phyloP scores from a whole-genome alignment of 352 stramenopile genomes.

The Phytophthora syringae region DNA sequence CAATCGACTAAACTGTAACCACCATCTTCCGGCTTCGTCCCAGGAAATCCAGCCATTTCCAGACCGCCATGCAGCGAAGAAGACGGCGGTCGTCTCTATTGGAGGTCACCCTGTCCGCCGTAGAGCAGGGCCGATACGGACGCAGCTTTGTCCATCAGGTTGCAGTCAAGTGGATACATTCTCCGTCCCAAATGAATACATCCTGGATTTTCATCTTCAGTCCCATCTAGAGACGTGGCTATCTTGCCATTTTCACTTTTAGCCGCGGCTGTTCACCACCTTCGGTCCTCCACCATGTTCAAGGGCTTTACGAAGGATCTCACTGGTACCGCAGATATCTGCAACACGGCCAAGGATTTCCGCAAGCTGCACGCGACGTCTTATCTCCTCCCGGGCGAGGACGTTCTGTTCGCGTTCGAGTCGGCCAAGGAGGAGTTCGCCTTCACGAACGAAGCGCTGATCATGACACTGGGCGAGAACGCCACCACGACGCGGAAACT shows the following conservation, averaged over 20 bases:
- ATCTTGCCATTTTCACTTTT: slow-evolving; percentile 33
- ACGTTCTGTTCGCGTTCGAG: slow-evolving; percentile 60
- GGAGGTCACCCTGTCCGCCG: slow-evolving; percentile 11
- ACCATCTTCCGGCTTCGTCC: slow-evolving; percentile 7
- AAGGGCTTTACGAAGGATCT: slow-evolving; percentile 59
- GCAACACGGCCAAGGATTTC: slow-evolving; percentile 37
- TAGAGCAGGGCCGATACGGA: not conserved
- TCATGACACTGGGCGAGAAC: slow-evolving; percentile 43
- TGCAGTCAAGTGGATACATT: no score
- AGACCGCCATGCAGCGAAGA: slow-evolving; percentile 4
- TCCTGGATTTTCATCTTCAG: slow-evolving; percentile 28
- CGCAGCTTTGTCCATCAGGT: slow-evolving; percentile 14
- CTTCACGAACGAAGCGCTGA: slow-evolving; percentile 68
- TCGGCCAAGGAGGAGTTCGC: slow-evolving; percentile 66
- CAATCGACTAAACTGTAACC: slow-evolving; percentile 4
- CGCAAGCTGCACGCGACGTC: slow-evolving; percentile 34
- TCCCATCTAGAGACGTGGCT: no score
- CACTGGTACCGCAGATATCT: slow-evolving; percentile 61
- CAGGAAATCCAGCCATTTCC: slow-evolving; percentile 20
- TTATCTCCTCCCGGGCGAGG: slow-evolving; percentile 52
- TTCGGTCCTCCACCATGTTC: slow-evolving; percentile 37
- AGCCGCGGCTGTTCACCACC: slow-evolving; percentile 17
- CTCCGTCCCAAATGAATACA: slow-evolving; percentile 20
- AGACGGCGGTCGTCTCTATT: slow-evolving; percentile 9
- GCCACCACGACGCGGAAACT: slow-evolving; percentile 56